Evolutionary conservation across 805 yeast genomes (phyloP), one percentile per base, ranked within the genome.

Genomic region (Candida xiaguanensis): DNA sequence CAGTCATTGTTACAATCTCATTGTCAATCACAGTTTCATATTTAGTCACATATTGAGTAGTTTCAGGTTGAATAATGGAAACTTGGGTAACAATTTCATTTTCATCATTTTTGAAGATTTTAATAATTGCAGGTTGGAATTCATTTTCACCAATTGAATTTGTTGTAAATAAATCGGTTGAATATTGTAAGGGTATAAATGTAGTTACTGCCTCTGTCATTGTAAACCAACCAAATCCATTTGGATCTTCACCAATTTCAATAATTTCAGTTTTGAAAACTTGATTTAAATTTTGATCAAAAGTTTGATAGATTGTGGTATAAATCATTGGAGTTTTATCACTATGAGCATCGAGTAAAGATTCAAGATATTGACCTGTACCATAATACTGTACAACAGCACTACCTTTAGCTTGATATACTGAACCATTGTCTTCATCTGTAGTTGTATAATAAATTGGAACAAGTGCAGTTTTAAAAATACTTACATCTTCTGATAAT

Each of bases 181-280:
- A 8, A 16, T 28, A 28, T 28, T 28, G 17, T 8, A 28, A 13
- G 5, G 7, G 7, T 8, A 28, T 6, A 15, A 28, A 28, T 14
- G 19, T 28, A 11, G 31, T 28, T 7, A 28, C 31, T 28, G 4
- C 19, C n/a, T 28, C 31, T 13, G 34, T 31, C 11, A 8, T 11
- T 6, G 34, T 31, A 31, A 18, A 31, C 34, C 34, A 31, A 19
- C 34, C 34, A n/a, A 9, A 19, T 3, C 17, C 17, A 31, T 19
- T 19, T 13, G 6, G 19, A 20, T 31, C 26, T 11, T 16, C 26
- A 13, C 17, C 13, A 19, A 31, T 22, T 5, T 19, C 25, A 6
- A 31, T 8, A 19, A 18, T 31, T n/a, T 31, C 26, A 22, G 34
- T 31, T 4, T 11, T 31, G 12, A 8, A 15, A 16, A n/a, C 11